phyloP scores from a whole-genome alignment of 2,329 filamentous ascomycete species.

The Fusarium papillatum region DNA sequence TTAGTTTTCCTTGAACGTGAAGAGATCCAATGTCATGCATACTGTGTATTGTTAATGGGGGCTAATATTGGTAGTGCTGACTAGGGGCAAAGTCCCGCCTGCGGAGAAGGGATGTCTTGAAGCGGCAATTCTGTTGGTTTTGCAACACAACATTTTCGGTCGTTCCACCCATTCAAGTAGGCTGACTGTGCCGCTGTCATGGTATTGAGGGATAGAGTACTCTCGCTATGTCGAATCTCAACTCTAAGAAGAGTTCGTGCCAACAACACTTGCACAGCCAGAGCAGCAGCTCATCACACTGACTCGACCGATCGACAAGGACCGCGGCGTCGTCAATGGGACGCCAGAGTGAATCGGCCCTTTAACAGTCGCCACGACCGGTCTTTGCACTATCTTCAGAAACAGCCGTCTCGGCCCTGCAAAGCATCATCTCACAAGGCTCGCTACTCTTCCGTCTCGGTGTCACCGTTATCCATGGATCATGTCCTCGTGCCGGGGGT shows the following conservation, averaged over 20 bases:
- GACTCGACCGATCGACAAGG: neutral
- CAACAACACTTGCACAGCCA: conserved; percentile 2
- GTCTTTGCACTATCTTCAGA: neutral
- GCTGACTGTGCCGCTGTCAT: conserved; percentile 12
- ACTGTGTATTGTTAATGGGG: neutral
- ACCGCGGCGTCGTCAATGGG: neutral
- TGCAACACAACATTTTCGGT: neutral
- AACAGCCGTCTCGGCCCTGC: neutral
- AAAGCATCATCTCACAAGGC: neutral
- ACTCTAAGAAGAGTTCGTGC: neutral
- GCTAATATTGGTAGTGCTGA: neutral
- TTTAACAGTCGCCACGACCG: neutral
- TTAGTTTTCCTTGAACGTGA: neutral
- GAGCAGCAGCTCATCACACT: neutral
- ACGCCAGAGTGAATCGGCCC: neutral
- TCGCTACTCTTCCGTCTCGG: conserved; percentile 15
- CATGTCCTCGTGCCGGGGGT: conserved; percentile 1
- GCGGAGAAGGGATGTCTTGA: neutral
- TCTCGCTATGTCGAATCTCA: conserved; percentile 4
- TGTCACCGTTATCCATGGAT: conserved; percentile 30
- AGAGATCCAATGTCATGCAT: neutral
- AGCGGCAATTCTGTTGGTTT: neutral
- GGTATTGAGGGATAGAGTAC: conserved; percentile 1
- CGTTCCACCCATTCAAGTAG: neutral
- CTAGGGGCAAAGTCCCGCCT: neutral